Conservation (phyloP, 192 early-diverging fungal species). For the Backusella psychrophila region DNA sequence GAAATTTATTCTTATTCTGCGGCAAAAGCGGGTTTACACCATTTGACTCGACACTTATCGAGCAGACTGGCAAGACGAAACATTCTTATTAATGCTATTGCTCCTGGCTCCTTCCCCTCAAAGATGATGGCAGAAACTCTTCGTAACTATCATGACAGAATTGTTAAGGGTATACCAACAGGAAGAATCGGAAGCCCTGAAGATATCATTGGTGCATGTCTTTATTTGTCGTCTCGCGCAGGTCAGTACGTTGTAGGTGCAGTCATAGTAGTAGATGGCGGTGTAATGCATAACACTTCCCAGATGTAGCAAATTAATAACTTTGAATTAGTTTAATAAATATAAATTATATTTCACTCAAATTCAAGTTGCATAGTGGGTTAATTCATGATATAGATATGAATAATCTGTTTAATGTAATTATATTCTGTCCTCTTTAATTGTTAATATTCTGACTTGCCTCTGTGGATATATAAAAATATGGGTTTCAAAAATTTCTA, state of each 20-base stretch:
- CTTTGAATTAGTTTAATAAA: neutral
- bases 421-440: neutral
- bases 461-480: neutral
- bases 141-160: conserved; percentile 45
- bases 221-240: conserved; percentile 77
- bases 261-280: conserved; percentile 31
- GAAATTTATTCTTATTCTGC: conserved; percentile 74
- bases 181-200: conserved; percentile 77
- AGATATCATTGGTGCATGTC: conserved; percentile 83
- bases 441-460: too few species aligned
- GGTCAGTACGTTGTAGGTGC: conserved; percentile 59
- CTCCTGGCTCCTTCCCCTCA: conserved; percentile 70
- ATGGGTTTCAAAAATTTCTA: neutral
- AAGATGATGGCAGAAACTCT: conserved; percentile 76
- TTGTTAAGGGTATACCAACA: conserved; percentile 57
- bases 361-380: neutral
- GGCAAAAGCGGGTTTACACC: conserved; percentile 78
- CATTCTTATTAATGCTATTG: conserved; percentile 68
- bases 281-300: conserved; percentile 17
- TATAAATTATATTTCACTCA: neutral
- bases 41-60: conserved; percentile 66
- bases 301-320: conserved; percentile 6
- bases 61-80: conserved; percentile 51
- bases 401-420: neutral
- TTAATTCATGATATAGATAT: neutral